Percentiles rank a stretch among this genome's conserved stretches.
Conservation (phyloP, 1,284 basidiomycete species). For the Fomitopsis betulina region DNA sequence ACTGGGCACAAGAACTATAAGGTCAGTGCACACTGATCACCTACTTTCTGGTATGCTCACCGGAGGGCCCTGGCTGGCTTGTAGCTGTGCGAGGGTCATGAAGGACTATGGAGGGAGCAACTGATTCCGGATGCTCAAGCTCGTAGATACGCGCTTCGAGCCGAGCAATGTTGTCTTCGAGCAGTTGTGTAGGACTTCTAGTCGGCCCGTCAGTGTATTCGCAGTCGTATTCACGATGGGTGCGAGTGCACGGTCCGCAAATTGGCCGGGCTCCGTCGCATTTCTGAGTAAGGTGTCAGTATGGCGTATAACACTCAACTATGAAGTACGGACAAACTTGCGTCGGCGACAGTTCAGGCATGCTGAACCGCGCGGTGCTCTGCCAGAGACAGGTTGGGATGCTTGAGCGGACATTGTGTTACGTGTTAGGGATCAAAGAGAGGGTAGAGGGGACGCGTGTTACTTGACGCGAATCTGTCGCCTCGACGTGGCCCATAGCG, state of each 20-base stretch:
- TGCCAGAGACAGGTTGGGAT: background rate
- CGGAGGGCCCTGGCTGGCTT: background rate
- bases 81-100: constrained; percentile 8
- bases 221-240: constrained; percentile 25
- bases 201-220: constrained; percentile 29
- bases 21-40: constrained; percentile 1
- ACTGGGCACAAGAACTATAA: background rate
- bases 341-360: constrained; percentile 30
- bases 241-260: constrained; percentile 29
- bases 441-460: background rate
- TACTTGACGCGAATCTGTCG: background rate
- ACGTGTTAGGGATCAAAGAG: background rate
- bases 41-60: constrained; percentile 1
- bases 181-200: constrained; percentile 25
- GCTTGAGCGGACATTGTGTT: background rate
- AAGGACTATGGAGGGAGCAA: constrained; percentile 15
- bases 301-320: background rate
- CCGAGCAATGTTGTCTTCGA: constrained; percentile 26
- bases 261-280: constrained; percentile 27
- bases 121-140: constrained; percentile 21
- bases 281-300: constrained; percentile 15
- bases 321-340: constrained; percentile 22
- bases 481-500: background rate
- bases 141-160: constrained; percentile 26
- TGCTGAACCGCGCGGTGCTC: constrained; percentile 29